A percentile compares a stretch with the other conserved stretches of the same genome.
Evolutionary conservation across 2,329 filamentous ascomycete genomes (phyloP).

Genomic region (Scedosporium aurantiacum): DNA sequence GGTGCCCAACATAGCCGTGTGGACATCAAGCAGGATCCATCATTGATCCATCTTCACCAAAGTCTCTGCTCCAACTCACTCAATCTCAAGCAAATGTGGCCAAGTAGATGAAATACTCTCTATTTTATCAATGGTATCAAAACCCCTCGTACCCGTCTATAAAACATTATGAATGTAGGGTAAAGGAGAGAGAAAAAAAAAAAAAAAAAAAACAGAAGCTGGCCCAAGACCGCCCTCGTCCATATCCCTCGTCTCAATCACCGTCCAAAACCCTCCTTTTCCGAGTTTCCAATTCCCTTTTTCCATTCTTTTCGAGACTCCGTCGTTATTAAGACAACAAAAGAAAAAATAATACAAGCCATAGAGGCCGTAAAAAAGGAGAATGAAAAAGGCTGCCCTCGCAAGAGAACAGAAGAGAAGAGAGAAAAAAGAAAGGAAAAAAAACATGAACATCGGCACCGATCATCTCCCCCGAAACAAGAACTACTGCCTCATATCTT

Average conservation of each 20-base stretch:
- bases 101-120: not conserved
- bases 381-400: too few species aligned
- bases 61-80: not conserved
- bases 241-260: not conserved
- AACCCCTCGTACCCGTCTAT: not conserved
- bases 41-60: not conserved
- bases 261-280: not conserved
- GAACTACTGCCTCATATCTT: not conserved
- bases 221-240: not conserved
- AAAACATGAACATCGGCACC: too few species aligned
- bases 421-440: too few species aligned
- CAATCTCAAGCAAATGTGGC: not conserved
- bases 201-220: not conserved
- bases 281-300: not conserved
- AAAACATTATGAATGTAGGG: not conserved
- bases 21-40: too few species aligned
- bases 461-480: too few species aligned
- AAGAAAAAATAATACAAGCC: not conserved
- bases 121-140: not conserved
- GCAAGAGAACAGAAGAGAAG: too few species aligned
- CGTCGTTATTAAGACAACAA: not conserved
- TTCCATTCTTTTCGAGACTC: not conserved
- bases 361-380: not conserved
- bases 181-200: not conserved
- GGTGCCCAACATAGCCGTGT: too few species aligned